These are phyloP conservation scores for Bruguiera parviflora DNA, from an alignment of 345 rosid genomes.

Conservation along the genomic window DNA sequence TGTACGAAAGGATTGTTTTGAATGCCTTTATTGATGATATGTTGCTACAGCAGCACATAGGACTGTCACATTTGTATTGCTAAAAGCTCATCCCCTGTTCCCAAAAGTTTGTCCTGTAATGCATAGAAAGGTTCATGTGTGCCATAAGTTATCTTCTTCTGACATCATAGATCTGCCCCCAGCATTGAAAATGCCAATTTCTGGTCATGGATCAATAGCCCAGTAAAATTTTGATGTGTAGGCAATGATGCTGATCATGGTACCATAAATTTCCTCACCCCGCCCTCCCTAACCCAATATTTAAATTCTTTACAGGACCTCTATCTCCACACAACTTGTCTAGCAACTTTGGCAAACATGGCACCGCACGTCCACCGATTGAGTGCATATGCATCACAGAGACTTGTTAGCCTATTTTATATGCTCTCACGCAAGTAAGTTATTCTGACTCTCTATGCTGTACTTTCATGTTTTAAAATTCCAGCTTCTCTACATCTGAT, in stretches of 20 bases:
- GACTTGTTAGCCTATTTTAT: conserved; percentile 91
- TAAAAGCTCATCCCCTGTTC: too few relatives aligned
- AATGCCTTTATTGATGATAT: too few relatives aligned
- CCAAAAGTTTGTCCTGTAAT: too few relatives aligned
- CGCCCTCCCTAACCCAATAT: neutral
- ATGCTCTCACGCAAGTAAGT: conserved; percentile 96
- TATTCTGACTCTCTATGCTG: neutral
- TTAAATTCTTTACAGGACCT: conserved; percentile 64
- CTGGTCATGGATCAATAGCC: too few relatives aligned
- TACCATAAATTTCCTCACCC: neutral
- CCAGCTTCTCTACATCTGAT: conserved; percentile 9
- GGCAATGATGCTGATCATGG: neutral
- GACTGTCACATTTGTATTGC: too few relatives aligned
- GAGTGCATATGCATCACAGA: conserved; percentile 97
- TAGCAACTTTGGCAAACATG: conserved; percentile 97
- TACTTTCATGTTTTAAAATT: neutral
- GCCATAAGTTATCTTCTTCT: too few relatives aligned
- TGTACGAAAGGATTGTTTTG: too few relatives aligned
- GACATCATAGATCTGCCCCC: too few relatives aligned
- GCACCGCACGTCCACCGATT: conserved; percentile 94
- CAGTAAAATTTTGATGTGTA: too few relatives aligned
- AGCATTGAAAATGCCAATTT: too few relatives aligned
- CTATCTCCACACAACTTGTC: conserved; percentile 93
- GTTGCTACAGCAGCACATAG: too few relatives aligned
- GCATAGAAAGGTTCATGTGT: too few relatives aligned